A percentile compares a stretch with the other conserved stretches of the same genome.
Conservation (phyloP, 345 rosid genomes). For the Gossypium bickii region DNA sequence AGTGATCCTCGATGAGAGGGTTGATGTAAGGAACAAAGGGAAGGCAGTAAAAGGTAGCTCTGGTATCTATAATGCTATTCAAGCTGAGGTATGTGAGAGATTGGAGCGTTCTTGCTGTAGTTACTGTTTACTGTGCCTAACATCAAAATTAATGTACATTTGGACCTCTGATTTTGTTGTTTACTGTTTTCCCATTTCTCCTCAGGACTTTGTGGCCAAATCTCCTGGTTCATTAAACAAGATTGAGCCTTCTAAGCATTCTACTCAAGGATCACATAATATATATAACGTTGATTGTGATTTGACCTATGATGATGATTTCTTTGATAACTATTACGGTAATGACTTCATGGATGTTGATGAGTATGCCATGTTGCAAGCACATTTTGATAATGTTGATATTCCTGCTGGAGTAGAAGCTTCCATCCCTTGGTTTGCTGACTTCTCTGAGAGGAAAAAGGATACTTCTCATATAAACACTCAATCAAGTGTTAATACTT, state of each 20-base stretch:
- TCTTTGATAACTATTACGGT: slow-evolving; percentile 14
- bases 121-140: background rate
- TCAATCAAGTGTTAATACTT: slow-evolving; percentile 9
- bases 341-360: slow-evolving; percentile 39
- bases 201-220: slow-evolving; percentile 30
- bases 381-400: slow-evolving; percentile 58
- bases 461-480: slow-evolving; percentile 24
- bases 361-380: slow-evolving; percentile 51
- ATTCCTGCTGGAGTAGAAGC: slow-evolving; percentile 81
- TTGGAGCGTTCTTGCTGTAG: background rate
- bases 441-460: slow-evolving; percentile 25
- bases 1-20: slow-evolving; percentile 31
- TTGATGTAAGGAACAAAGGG: slow-evolving; percentile 51
- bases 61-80: slow-evolving; percentile 20
- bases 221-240: slow-evolving; percentile 20
- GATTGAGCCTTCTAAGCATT: slow-evolving; percentile 14
- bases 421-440: slow-evolving; percentile 54
- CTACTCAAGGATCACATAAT: slow-evolving; percentile 32
- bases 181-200: background rate
- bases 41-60: slow-evolving; percentile 39
- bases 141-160: background rate
- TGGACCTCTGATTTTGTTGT: background rate
- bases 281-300: slow-evolving; percentile 37
- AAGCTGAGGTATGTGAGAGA: slow-evolving; percentile 27
- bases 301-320: slow-evolving; percentile 29